phyloP scores from a whole-genome alignment of 139 green algal species.

The Auxenochlorella pyrenoidosa region DNA sequence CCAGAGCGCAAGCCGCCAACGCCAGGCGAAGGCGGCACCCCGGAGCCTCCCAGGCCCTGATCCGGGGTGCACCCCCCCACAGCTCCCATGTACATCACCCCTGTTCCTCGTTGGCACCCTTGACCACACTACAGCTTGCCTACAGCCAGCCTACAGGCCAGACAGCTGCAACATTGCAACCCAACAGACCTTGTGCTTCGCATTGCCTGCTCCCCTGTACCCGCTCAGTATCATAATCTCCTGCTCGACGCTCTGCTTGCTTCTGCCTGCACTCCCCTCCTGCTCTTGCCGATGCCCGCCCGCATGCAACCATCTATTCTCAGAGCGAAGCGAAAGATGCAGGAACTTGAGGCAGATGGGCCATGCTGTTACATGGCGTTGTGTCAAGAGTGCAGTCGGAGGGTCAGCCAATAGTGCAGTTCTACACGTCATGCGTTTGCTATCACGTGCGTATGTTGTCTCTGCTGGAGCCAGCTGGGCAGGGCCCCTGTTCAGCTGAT shows the following conservation, averaged over 20 bases:
- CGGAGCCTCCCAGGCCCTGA: conserved; percentile 11
- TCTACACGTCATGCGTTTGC: no score
- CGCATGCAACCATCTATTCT: neutral
- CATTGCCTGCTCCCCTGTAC: neutral
- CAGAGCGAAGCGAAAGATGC: neutral
- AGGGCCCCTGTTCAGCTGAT: no score
- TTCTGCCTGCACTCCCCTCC: neutral
- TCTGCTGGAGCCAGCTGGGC: no score
- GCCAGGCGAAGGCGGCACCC: conserved; percentile 7
- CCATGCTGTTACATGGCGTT: no score
- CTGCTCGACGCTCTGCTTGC: neutral
- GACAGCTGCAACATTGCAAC: neutral
- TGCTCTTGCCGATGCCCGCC: neutral
- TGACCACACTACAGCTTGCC: no score
- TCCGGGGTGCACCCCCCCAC: neutral
- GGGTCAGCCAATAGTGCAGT: no score
- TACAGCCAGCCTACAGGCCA: neutral
- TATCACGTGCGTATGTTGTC: no score
- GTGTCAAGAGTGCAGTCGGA: no score
- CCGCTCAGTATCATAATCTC: neutral
- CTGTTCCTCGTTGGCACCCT: no score
- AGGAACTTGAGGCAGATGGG: no score
- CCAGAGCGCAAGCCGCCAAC: conserved; percentile 22
- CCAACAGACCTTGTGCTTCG: neutral
- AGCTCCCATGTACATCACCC: neutral